Base-by-base conservation (phyloP, 352 stramenopile genomes). In the Globisporangium nunn region DNA sequence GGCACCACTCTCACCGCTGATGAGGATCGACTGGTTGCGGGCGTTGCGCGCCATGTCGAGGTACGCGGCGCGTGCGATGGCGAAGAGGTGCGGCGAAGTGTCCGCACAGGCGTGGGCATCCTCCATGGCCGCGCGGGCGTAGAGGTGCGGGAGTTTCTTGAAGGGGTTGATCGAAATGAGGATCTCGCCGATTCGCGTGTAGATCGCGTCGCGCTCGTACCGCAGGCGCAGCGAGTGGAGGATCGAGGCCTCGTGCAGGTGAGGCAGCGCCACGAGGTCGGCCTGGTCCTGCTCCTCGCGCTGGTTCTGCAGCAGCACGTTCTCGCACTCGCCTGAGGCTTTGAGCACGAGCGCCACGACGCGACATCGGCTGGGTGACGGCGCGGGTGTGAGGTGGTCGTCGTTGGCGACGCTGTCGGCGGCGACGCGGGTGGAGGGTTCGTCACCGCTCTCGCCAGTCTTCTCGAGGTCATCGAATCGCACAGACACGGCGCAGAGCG, bases 111-210 rank as follows among this genome's bases (percentile, higher is more conserved):
- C 63, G 52, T 91, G 91, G 5, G 50, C 14, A 23, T 23, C 23
- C n/a, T 75, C 53, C 54, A 94, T 69, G 28, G 73, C 50, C 7
- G 74, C 49, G 50, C 70, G 68, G 2, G 69, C 72, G 67, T 95
- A 95, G 30, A 93, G 71, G 50, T 77, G 62, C 11, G 76, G 76
- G 4, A 95, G 68, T 33, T 61, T 64, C 67, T 93, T 81, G 72
- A 92, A 93, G 15, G 85, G 85, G 55, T 95, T 95, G 56, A 93
- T 88, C 17, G 85, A 91, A 58, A 95, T 78, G 37, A 93, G 65
- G 47, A 95, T 93, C 49, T 95, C 83, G 44, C 82, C 86, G 45
- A 91, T 91, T 61, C 77, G 79, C 10, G 86, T 95, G 66, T 95
- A 95, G 66, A 95, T 95, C 50, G 68, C 72, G 61, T 95, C 75